A percentile compares a stretch with the other conserved stretches of the same genome.
These are phyloP conservation scores for Leptomonas pyrrhocoris DNA, from an alignment of 208 protist genomes.

Conservation along the genomic window DNA sequence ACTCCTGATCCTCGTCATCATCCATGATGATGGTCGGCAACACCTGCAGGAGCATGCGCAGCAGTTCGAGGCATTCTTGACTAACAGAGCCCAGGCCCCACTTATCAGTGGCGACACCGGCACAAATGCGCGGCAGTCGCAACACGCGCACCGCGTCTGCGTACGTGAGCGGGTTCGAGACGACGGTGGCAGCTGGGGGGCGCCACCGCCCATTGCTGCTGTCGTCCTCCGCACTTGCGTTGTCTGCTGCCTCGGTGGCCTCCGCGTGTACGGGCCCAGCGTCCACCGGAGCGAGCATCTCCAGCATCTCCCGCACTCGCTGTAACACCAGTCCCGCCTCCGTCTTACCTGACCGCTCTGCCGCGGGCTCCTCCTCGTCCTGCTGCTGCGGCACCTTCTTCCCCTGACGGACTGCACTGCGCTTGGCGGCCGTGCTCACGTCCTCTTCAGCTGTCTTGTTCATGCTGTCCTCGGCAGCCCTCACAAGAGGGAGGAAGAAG, in stretches of 20 bases:
- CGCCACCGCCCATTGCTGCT: slow-evolving; percentile 19
- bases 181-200: slow-evolving; percentile 9
- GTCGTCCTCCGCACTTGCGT: not conserved
- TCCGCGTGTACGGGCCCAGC: not conserved
- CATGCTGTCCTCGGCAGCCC: not conserved
- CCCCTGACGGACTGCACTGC: not conserved
- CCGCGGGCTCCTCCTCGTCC: slow-evolving; percentile 11
- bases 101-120: slow-evolving; percentile 1
- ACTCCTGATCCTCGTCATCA: slow-evolving; percentile 56
- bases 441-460: not conserved
- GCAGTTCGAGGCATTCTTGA: slow-evolving; percentile 43
- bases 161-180: slow-evolving; percentile 27
- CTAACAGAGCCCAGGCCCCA: slow-evolving; percentile 35
- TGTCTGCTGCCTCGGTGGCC: not conserved
- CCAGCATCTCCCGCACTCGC: slow-evolving; percentile 40
- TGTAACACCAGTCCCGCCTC: slow-evolving; percentile 15
- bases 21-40: slow-evolving; percentile 56
- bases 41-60: slow-evolving; percentile 49
- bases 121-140: slow-evolving; percentile 22
- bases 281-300: slow-evolving; percentile 25
- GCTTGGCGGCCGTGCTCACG: not conserved
- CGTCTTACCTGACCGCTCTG: not conserved
- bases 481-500: slow-evolving; percentile 69
- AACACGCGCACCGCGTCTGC: slow-evolving; percentile 26
- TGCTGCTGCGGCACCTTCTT: not conserved